phyloP scores from a whole-genome alignment of 2,329 filamentous ascomycete genomes.

The Chalara sp. region DNA sequence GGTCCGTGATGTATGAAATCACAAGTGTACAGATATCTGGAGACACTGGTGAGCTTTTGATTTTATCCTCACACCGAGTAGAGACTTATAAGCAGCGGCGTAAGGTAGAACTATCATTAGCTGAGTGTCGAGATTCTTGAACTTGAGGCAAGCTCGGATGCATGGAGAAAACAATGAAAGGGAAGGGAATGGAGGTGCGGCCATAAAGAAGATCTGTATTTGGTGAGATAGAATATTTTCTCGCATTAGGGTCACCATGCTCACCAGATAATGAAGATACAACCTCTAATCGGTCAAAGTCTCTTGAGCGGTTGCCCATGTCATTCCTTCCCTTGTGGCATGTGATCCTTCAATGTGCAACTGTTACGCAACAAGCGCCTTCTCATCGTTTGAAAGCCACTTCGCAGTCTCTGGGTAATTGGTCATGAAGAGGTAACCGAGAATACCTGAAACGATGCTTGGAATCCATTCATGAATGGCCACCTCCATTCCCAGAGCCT shows the following conservation, averaged over 20 bases:
- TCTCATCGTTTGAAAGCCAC: constrained; percentile 39
- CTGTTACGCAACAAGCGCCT: constrained; percentile 32
- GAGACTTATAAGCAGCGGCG: constrained; percentile 45
- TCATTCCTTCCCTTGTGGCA: constrained; percentile 37
- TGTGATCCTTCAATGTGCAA: constrained; percentile 36
- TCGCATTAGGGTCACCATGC: too few relatives aligned
- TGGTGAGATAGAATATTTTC: too few relatives aligned
- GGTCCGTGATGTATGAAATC: constrained; percentile 55
- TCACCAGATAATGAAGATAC: too few relatives aligned
- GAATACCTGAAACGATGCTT: constrained; percentile 36
- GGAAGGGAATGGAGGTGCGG: too few relatives aligned
- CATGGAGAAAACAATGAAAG: too few relatives aligned
- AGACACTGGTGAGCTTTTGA: background rate
- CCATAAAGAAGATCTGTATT: too few relatives aligned
- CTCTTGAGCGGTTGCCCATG: too few relatives aligned
- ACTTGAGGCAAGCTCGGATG: too few relatives aligned
- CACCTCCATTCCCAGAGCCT: constrained; percentile 24
- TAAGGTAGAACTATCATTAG: constrained; percentile 62
- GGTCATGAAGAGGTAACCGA: constrained; percentile 38
- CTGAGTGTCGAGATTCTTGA: constrained; percentile 49
- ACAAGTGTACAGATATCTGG: constrained; percentile 36
- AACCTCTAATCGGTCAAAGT: too few relatives aligned
- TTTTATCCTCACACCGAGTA: background rate
- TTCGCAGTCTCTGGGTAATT: constrained; percentile 41
- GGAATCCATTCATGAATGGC: constrained; percentile 26